Evolutionary conservation across 1,139 yeast genomes (phyloP).

Genomic region (Oligophagozyma castellii): DNA sequence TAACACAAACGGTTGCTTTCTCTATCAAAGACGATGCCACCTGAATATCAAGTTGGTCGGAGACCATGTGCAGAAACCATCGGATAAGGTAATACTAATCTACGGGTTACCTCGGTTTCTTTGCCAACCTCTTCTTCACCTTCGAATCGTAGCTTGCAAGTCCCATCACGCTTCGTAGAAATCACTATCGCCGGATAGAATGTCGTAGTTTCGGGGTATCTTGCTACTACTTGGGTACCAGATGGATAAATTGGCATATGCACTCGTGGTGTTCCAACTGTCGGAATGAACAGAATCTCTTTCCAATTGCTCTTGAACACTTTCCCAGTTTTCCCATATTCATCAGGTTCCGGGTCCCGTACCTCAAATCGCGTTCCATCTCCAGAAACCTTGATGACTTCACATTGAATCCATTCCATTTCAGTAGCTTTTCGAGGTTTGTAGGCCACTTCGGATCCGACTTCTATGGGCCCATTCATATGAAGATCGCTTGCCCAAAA

Average conservation of each 20-base stretch:
- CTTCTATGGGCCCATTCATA: conserved; percentile 43
- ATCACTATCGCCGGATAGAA: conserved; percentile 90
- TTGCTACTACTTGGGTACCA: conserved; percentile 75
- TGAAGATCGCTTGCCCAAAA: conserved; percentile 33
- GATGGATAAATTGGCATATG: conserved; percentile 46
- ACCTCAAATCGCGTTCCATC: conserved; percentile 77
- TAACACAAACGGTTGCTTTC: too few relatives aligned
- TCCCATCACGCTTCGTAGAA: conserved; percentile 60
- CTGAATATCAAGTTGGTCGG: too few relatives aligned
- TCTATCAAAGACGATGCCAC: too few relatives aligned
- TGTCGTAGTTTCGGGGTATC: conserved; percentile 96
- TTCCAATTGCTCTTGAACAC: conserved; percentile 70
- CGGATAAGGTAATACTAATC: conserved; percentile 71
- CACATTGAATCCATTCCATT: conserved; percentile 95
- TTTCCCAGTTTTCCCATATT: conserved; percentile 79
- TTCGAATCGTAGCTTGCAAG: conserved; percentile 72
- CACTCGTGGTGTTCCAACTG: conserved; percentile 28
- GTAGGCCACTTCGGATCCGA: conserved; percentile 85
- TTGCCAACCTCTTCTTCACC: conserved; percentile 97
- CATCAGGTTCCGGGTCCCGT: conserved; percentile 96
- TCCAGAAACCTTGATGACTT: conserved; percentile 59
- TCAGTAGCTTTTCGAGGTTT: conserved; percentile 59
- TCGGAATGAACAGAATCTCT: conserved; percentile 68
- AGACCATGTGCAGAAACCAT: conserved; percentile 17
- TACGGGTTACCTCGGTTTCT: conserved; percentile 83